Conservation (phyloP, 768 basidiomycete genomes). For the Boletus bicolor region DNA sequence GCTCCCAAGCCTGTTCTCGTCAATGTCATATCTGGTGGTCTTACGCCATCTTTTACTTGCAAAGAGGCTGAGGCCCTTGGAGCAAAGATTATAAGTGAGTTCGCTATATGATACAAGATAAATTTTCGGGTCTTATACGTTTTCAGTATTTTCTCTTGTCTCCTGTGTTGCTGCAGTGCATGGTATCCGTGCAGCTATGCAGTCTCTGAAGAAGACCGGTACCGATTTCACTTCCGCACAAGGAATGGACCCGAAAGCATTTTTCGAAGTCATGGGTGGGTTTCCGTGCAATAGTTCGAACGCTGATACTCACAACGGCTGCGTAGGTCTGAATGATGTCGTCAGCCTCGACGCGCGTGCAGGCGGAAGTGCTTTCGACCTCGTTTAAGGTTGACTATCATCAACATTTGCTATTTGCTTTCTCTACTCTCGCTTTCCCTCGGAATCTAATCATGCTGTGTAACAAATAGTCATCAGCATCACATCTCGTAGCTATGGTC, state of each 20-base stretch:
- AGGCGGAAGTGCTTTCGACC: constrained; percentile 57
- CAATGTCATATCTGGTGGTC: constrained; percentile 75
- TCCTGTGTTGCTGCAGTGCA: constrained; percentile 77
- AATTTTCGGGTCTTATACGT: background rate
- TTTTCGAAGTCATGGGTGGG: constrained; percentile 76
- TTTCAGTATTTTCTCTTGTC: constrained; percentile 67
- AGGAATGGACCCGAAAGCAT: constrained; percentile 75
- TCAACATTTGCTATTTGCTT: background rate
- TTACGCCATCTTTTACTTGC: constrained; percentile 71
- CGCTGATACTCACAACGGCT: background rate
- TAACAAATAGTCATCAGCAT: constrained; percentile 21
- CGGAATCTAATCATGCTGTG: constrained; percentile 14
- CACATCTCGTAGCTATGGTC: constrained; percentile 13
- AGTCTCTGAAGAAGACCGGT: constrained; percentile 70
- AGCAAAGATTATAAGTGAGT: constrained; percentile 75
- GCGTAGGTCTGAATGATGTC: constrained; percentile 50
- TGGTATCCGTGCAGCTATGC: constrained; percentile 76
- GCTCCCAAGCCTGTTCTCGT: constrained; percentile 77
- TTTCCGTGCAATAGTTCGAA: background rate
- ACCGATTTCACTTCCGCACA: constrained; percentile 60
- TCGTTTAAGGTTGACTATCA: constrained; percentile 35
- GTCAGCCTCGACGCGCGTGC: constrained; percentile 53
- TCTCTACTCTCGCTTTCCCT: background rate
- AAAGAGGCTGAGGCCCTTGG: constrained; percentile 66
- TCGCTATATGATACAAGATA: background rate